Base-by-base conservation (phyloP, 2,329 filamentous ascomycete genomes). In the Paecilomyces dactylethromorphus region DNA sequence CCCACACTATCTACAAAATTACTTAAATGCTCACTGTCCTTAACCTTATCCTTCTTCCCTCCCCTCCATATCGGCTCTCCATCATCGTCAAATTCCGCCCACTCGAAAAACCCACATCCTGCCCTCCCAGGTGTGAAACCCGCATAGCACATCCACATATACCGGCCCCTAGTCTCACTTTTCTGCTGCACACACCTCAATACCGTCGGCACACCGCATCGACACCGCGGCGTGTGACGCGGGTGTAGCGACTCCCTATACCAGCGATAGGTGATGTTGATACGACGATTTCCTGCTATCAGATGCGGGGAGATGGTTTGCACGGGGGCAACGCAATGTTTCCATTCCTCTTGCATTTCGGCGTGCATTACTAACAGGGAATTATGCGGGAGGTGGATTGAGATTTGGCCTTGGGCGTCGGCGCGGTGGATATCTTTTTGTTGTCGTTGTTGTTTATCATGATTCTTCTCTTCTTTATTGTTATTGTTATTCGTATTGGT, bases 301-400 rank as follows among this genome's bases (percentile, higher is more conserved):
- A 92, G 91, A 71, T 99, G 94, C 1, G 91, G 91, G 61, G 92
- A 88, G 59, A 97, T 89, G 3, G 87, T 85, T 54, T 82, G 80
- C 0, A 89, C 87, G 0, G 92, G 89, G 0, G 86, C 81, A 51
- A 99, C 89, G 64, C 85, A 84, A 73, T 99, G 94, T 73, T 97
- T 97, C 92, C 92, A 97, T 69, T 90, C 88, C 70, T 97, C 93
- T 70, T 97, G 93, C 91, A 96, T 97, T 70, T 96, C 91, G 0
- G 93, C 92, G 69, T 97, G 92, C 94, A 99, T 97, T 10, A 97
- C 81, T 0, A 99, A 81, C 0, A 97, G 82, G 0, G 91, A 95
- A 72, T 97, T 97, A 74, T 97, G 94, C 0, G 93, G 93, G 0
- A 97, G 84, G 66, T 97, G 91, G 51, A 97, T 94, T 0, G 91